Evolutionary conservation across 2,329 filamentous ascomycete species (phyloP), one percentile per base, ranked within the genome.

Genomic region (Penicillium sp.): DNA sequence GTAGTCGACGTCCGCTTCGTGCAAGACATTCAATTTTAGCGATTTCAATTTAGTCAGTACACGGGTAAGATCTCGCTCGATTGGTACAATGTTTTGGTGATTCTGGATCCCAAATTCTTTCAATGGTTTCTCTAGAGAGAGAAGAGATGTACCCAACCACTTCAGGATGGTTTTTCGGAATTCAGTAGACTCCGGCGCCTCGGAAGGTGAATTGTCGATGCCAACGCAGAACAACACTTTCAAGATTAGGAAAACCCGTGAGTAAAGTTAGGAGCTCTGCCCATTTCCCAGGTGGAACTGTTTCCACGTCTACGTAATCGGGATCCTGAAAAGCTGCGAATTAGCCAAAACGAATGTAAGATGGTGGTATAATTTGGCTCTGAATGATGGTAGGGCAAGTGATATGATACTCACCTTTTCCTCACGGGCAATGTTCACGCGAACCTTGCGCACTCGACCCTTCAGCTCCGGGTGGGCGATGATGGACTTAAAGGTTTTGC

Each of bases 211-310:
- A 5, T 22, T 29, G 12, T 35, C 45, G n/a, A 41, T n/a, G n/a
- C n/a, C n/a, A 46, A 22, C 45, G 45, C 13, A 47, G 30, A 16
- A 39, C 16, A 19, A 47, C 37, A 6, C 22, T 34, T 27, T 41
- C 37, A 2, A 41, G 37, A 14, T 47, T 41, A 10, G 45, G 29
- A 35, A 47, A 4, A 12, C 18, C 29, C 8, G 29, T 14, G n/a
- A 47, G 37, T 30, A 14, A 35, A 16, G 6, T 4, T 11, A 47
- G 12, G 4, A 47, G 16, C 22, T 35, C 13, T 22, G 28, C 9
- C 45, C 45, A 47, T 41, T 22, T 35, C 0, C 4, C 4, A 16
- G 37, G 45, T 14, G 13, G 12, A 33, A 25, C 10, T 31, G 9
- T 12, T 11, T 27, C n/a, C 6, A 4, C 2, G 1, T 27, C 29